A percentile compares a stretch with the other conserved stretches of the same genome.
Conservation (phyloP, 2,329 filamentous ascomycete species). For the Talaromyces sp. region DNA sequence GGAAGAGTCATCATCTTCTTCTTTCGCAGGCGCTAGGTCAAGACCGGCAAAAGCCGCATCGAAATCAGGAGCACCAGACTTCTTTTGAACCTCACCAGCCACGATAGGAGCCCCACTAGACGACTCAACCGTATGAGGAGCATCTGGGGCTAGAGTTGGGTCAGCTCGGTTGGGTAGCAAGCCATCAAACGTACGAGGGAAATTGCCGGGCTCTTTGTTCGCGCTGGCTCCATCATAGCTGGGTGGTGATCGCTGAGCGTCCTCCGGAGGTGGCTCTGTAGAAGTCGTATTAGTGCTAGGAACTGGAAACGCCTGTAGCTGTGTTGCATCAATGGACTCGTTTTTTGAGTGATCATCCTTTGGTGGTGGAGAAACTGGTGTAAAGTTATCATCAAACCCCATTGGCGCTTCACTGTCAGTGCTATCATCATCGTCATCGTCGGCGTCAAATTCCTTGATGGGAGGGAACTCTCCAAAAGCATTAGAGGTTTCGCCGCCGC, state of each 20-base stretch:
- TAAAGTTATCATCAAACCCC: constrained; percentile 92
- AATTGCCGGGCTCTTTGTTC: constrained; percentile 21
- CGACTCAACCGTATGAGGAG: constrained; percentile 35
- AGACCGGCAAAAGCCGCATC: constrained; percentile 43
- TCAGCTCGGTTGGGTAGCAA: constrained; percentile 35
- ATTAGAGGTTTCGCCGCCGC: constrained; percentile 40
- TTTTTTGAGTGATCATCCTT: constrained; percentile 22
- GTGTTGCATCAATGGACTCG: constrained; percentile 32
- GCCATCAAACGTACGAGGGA: constrained; percentile 35
- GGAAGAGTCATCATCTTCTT: constrained; percentile 51
- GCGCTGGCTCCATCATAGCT: constrained; percentile 27
- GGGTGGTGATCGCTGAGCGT: constrained; percentile 54
- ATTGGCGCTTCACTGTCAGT: constrained; percentile 59
- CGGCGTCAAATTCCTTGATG: constrained; percentile 67
- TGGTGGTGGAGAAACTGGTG: constrained; percentile 51
- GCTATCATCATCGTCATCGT: constrained; percentile 71
- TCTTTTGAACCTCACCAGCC: constrained; percentile 29
- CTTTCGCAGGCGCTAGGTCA: constrained; percentile 40
- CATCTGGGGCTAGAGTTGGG: constrained; percentile 34
- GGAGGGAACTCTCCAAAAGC: constrained; percentile 74
- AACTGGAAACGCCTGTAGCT: constrained; percentile 32
- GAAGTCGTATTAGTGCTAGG: constrained; percentile 33
- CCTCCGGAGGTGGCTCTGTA: constrained; percentile 41
- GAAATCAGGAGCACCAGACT: constrained; percentile 37
- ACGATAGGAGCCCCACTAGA: constrained; percentile 32